Conservation (phyloP, 805 yeast species). For the Tetrapisispora fleetii region DNA sequence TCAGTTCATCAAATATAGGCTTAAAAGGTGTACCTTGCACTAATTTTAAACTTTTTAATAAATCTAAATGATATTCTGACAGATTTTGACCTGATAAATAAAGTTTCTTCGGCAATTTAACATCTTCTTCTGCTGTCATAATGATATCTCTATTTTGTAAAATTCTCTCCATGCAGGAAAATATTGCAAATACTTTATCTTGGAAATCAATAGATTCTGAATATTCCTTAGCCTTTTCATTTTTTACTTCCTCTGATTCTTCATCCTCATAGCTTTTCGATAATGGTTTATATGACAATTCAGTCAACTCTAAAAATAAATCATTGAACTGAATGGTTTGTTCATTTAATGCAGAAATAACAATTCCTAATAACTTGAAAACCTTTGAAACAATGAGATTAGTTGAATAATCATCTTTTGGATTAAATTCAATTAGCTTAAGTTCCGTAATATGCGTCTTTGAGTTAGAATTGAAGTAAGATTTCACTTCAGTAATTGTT, state of each 20-base stretch:
- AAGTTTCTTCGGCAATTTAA: constrained; percentile 12
- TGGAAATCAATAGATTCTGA: constrained; percentile 65
- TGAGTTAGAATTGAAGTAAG: constrained; percentile 7
- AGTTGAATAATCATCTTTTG: constrained; percentile 14
- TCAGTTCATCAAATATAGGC: constrained; percentile 26
- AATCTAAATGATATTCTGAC: constrained; percentile 25
- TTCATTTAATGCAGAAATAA: constrained; percentile 13
- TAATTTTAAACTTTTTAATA: constrained; percentile 19
- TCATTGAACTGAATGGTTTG: constrained; percentile 22
- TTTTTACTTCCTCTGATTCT: constrained; percentile 21
- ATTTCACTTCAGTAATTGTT: constrained; percentile 20
- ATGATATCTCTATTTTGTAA: constrained; percentile 35
- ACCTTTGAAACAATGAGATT: constrained; percentile 14
- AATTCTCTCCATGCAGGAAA: constrained; percentile 43
- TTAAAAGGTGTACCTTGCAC: constrained; percentile 24
- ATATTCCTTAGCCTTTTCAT: constrained; percentile 67
- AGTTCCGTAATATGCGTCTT: constrained; percentile 4
- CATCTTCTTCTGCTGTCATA: constrained; percentile 20
- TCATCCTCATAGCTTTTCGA: constrained; percentile 13
- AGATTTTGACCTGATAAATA: constrained; percentile 13
- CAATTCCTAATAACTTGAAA: constrained; percentile 12
- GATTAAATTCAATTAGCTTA: constrained; percentile 9
- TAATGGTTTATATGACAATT: constrained; percentile 16
- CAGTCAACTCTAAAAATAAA: not conserved
- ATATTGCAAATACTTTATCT: constrained; percentile 51